Evolutionary conservation across 306 rosid species (phyloP), one percentile per base, ranked within the genome.

Genomic region (Morella rubra): DNA sequence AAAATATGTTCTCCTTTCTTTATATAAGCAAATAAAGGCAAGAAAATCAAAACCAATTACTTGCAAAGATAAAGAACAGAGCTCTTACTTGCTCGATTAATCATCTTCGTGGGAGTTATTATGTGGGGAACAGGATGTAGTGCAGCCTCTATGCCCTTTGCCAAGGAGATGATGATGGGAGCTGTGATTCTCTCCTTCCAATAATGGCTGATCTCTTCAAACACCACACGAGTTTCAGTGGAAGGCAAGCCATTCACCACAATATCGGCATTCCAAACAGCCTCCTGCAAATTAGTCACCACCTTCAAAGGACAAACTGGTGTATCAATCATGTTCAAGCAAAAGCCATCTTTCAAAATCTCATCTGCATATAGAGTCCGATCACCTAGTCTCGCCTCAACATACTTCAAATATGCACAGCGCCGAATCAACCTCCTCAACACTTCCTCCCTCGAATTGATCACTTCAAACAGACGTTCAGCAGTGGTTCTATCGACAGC

Each of bases 191-290:
- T 90, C 85, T 93, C 98, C 77, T 91, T 91, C 98, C 97, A 93
- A 51, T 91, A 93, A 44, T 81, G 72, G 77, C 91, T 90, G 42
- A 91, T 93, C 87, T 91, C 97, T 81, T 93, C 96, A 55, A 93
- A 93, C 75, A 91, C 88, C 87, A 87, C 98, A 1, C 84, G 72
- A 3, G 96, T 90, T 71, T 93, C 98, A 15, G 98, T 93, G 13
- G 98, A 93, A 72, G 98, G 98, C 89, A 93, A 77, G 27, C 96
- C 97, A 85, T 93, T 93, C n/a, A 93, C 90, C n/a, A 93, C 94
- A 69, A 93, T 83, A 81, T 93, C 97, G 9, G 98, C 98, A 85
- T 93, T 96, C 98, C 97, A 93, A 82, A 93, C 93, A 58, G 98
- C 98, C 74, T 94, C 98, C 81, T 94, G 98, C 94, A 94, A 85